Evolutionary conservation across 306 rosid species (phyloP), one percentile per base, ranked within the genome.

Genomic region (Fragaria vesca): DNA sequence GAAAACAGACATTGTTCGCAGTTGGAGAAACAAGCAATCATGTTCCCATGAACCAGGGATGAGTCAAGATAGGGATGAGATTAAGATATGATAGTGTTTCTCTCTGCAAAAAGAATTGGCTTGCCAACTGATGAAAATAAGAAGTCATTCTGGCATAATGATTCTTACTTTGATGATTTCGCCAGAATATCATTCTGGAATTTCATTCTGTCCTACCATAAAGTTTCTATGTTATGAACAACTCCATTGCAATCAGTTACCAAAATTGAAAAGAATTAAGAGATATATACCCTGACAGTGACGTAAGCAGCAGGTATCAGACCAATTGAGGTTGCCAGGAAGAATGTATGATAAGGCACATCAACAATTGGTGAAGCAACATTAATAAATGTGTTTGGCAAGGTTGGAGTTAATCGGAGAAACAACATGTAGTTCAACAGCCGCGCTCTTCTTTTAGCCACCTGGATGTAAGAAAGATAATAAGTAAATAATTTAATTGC

Each of bases 351-450:
- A 83, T 93, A 95, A 20, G 99, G 99, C 76, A 95, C 99, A 66
- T 95, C 96, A 55, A 95, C 99, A 8, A 95, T 93, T 15, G 99
- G 99, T 20, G 99, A 95, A 18, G 99, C 99, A 45, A 95, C 86
- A 73, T 95, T 95, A 83, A 95, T 95, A 72, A 95, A 95, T 2
- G 97, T 95, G 81, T 95, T 95, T 15, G 99, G 99, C 84, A 93
- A 82, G 45, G 99, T 93, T 0, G 99, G 99, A 75, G 99, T 95
- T 82, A 95, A 73, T 85, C 99, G 88, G 38, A 95, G 90, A 84
- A 95, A 95, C 79, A 95, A 92, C 97, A 95, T 95, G 85, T 95
- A 95, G 85, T 95, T 95, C 91, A 95, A 83, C 79, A 95, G 82
- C 72, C 93, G 4, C 75, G 75, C 74, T 80, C 86, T 93, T 83